Evolutionary conservation across 495 filamentous ascomycete genomes (phyloP), one percentile per base, ranked within the genome.

Genomic region (Choiromyces venosus): DNA sequence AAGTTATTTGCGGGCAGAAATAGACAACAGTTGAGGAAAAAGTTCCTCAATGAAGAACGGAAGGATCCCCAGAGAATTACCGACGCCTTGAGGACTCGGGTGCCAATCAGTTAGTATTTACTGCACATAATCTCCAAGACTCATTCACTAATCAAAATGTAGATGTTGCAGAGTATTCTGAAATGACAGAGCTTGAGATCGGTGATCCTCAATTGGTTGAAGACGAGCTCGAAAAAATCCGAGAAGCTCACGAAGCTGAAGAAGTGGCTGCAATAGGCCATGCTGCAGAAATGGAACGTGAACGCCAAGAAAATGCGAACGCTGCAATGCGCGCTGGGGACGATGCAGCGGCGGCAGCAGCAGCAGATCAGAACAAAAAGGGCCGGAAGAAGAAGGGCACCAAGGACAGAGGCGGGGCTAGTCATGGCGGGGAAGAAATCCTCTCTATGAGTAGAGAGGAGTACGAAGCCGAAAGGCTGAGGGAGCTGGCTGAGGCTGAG

Each of bases 41-140:
- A 98, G 82, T 99, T 96, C 84, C 92, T 91, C 76, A 91, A 90
- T 69, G 95, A 99, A 83, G 96, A 98, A 83, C 86, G 88, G n/a
- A 83, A 87, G n/a, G 85, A 92, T 75, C 89, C 91, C 4, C 81
- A 84, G 19, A 86, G 87, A 65, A 88, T 99, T 76, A 90, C 89
- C 61, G 86, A 86, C 7, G 89, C 91, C 0, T 84, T 97, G 9
- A 83, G 75, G 72, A 81, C 73, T 37, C 70, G 79, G 37, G 71
- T 81, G 78, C 37, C 68, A 38, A 70, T 77, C 65, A 70, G 79
- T 80, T 42, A 61, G 77, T 76, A 65, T 61, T 37, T 40, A 12
- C 12, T 40, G 7, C 33, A 61, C 38, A 46, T 25, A 16, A 33
- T 73, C 67, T 72, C 18, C 37, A 71, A 18, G 25, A 16, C 12